These are phyloP conservation scores for Rosa multiflora DNA, from an alignment of 306 rosid genomes.

Conservation along the genomic window DNA sequence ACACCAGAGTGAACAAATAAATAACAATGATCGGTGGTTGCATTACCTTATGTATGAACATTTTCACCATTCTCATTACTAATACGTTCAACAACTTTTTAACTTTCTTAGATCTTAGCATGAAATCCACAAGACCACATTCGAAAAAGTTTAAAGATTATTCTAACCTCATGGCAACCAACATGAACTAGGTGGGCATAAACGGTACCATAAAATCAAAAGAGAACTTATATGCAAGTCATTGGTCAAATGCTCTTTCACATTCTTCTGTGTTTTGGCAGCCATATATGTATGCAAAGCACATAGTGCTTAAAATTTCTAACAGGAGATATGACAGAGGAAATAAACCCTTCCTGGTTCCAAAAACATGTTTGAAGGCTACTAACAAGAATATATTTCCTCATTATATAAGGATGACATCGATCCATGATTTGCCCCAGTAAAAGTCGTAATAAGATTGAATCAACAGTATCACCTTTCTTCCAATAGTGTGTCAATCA, in stretches of 20 bases:
- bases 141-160: neutral
- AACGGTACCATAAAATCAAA: neutral
- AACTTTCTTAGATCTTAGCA: neutral
- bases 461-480: slow-evolving; percentile 65
- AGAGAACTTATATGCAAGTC: neutral
- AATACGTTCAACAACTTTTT: neutral
- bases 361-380: neutral
- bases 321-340: neutral
- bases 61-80: neutral
- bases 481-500: slow-evolving; percentile 91
- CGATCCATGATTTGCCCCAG: neutral
- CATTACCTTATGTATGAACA: neutral
- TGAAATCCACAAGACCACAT: neutral
- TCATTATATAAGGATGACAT: slow-evolving; percentile 6
- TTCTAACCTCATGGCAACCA: neutral
- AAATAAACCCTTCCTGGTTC: neutral
- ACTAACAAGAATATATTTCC: neutral
- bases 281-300: neutral
- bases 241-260: neutral
- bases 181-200: neutral
- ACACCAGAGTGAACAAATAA: neutral
- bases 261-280: neutral
- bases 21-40: neutral
- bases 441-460: neutral
- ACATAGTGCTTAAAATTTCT: neutral